These are phyloP conservation scores for Boletellus dicymbophilus DNA, from an alignment of 1,284 basidiomycete genomes.

Conservation along the genomic window DNA sequence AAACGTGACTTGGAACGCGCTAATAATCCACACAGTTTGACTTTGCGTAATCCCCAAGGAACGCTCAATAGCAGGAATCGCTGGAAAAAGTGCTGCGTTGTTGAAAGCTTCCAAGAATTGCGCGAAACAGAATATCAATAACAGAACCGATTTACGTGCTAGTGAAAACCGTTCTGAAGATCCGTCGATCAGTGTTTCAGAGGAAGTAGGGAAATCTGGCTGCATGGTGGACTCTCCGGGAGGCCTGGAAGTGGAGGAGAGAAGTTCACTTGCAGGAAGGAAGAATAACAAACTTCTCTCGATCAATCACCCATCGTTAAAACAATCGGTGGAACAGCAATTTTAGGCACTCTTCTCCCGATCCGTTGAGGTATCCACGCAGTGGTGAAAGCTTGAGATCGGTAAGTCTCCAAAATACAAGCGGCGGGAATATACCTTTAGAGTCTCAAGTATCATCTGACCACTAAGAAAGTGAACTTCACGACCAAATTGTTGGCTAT, in stretches of 20 bases:
- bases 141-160: conserved; percentile 34
- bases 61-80: conserved; percentile 34
- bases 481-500: background rate
- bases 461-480: background rate
- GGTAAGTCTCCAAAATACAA: background rate
- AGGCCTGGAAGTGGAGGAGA: background rate
- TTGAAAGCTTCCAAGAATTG: conserved; percentile 51
- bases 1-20: conserved; percentile 45
- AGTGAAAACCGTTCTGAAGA: conserved; percentile 16
- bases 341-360: background rate
- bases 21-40: conserved; percentile 37
- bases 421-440: no score
- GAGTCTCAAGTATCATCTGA: no score
- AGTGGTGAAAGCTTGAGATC: background rate
- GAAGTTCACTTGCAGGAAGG: no score
- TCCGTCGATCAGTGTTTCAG: conserved; percentile 27
- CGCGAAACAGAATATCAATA: conserved; percentile 46
- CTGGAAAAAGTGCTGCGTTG: conserved; percentile 48
- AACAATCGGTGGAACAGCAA: background rate
- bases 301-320: conserved; percentile 6
- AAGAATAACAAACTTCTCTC: background rate
- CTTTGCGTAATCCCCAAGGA: conserved; percentile 62
- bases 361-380: background rate
- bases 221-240: conserved; percentile 14
- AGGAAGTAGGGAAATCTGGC: conserved; percentile 3